Percentiles rank a stretch among this genome's conserved stretches.
Conservation (phyloP, 2,329 filamentous ascomycete species). For the Fusarium sp. region DNA sequence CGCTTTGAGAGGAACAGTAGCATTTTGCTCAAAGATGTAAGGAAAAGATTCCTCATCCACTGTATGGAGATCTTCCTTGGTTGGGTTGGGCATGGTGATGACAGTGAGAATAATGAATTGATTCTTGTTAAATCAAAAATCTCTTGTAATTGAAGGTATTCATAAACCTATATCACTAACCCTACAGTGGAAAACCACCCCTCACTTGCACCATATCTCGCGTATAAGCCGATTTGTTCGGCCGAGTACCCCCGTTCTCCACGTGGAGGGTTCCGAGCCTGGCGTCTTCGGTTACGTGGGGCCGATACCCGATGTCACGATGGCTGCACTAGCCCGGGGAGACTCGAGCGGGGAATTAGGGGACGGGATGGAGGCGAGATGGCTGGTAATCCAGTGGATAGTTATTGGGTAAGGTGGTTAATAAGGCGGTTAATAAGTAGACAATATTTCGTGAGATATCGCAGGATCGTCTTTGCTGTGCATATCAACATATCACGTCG, state of each 20-base stretch:
- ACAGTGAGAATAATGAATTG: not conserved
- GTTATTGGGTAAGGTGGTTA: not conserved
- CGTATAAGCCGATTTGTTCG: not conserved
- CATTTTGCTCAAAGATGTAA: conserved; percentile 37
- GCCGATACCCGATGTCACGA: conserved; percentile 32
- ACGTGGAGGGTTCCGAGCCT: conserved; percentile 34
- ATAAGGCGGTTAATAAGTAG: conserved; percentile 15
- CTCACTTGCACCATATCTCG: conserved; percentile 6
- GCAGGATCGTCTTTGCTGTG: not conserved
- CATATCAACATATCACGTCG: not conserved
- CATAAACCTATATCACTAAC: conserved; percentile 9
- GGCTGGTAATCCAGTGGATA: no score
- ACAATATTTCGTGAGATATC: no score
- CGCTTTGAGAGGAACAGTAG: conserved; percentile 17
- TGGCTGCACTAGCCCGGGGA: not conserved
- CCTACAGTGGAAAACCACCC: not conserved
- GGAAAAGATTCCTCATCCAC: conserved; percentile 45
- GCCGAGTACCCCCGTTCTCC: not conserved
- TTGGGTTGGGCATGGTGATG: conserved; percentile 48
- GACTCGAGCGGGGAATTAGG: not conserved
- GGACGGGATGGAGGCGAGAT: not conserved
- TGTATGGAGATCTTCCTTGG: conserved; percentile 45
- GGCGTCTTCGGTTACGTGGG: conserved; percentile 15
- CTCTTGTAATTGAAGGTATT: not conserved
- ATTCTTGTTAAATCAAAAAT: not conserved